Evolutionary conservation across 2,329 filamentous ascomycete genomes (phyloP).

Genomic region (Bipolaris zeicola): DNA sequence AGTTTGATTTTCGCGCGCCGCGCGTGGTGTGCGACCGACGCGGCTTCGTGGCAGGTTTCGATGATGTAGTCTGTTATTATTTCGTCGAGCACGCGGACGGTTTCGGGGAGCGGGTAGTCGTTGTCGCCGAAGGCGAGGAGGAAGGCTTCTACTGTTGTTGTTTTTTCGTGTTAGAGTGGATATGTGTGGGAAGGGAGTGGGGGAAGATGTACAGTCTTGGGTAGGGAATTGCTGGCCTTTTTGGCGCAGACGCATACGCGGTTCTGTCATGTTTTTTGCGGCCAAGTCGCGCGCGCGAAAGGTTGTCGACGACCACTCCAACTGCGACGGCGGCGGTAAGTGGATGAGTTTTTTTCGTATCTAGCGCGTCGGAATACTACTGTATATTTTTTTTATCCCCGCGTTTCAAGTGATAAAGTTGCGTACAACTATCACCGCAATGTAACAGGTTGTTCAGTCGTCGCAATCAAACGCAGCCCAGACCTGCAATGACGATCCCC

Average conservation of each 20-base stretch:
- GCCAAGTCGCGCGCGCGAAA: too few relatives aligned
- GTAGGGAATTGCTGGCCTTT: conserved; percentile 56
- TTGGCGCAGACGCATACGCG: conserved; percentile 54
- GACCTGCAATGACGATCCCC: conserved; percentile 10
- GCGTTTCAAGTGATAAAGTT: too few relatives aligned
- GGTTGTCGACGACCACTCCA: too few relatives aligned
- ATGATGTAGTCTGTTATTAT: conserved; percentile 94
- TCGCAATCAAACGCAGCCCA: neutral
- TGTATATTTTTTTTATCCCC: too few relatives aligned
- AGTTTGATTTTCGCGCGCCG: conserved; percentile 97
- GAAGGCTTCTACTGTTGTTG: conserved; percentile 66
- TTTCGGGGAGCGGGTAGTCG: conserved; percentile 77
- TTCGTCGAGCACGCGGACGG: conserved; percentile 86
- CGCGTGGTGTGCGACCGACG: conserved; percentile 81
- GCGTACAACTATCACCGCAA: too few relatives aligned
- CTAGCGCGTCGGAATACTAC: neutral
- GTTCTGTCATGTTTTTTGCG: conserved; percentile 51
- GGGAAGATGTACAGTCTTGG: conserved; percentile 47
- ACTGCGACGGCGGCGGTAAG: too few relatives aligned
- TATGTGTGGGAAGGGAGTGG: conserved; percentile 11
- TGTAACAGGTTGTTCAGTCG: too few relatives aligned
- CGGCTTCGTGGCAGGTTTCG: conserved; percentile 88
- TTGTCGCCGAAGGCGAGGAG: conserved; percentile 83
- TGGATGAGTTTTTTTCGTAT: neutral
- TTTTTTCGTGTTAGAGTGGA: too few relatives aligned